Conservation (phyloP, 2,329 filamentous ascomycete species). For the Phyllosticta citrichinensis region DNA sequence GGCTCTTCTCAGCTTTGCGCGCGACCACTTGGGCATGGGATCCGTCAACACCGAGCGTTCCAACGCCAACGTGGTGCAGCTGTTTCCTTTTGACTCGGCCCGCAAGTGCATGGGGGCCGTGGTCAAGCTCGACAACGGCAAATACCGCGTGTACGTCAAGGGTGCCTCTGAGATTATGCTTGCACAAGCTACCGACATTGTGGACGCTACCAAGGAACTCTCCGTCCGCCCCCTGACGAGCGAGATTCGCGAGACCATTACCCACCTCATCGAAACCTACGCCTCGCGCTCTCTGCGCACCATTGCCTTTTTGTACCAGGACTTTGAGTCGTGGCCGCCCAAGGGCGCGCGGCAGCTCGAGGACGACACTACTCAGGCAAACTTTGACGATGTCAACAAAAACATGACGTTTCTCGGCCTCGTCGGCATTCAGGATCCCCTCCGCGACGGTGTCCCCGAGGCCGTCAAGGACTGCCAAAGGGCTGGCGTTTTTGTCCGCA, state of each 20-base stretch:
- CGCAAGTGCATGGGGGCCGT: constrained; percentile 63
- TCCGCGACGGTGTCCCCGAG: constrained; percentile 64
- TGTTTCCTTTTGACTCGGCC: constrained; percentile 52
- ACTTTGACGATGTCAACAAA: constrained; percentile 58
- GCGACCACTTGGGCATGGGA: constrained; percentile 55
- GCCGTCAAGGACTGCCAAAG: constrained; percentile 35
- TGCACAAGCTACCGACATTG: constrained; percentile 39
- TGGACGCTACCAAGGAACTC: constrained; percentile 52
- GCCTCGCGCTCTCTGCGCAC: constrained; percentile 72
- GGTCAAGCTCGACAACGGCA: constrained; percentile 43
- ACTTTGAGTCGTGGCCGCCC: constrained; percentile 77
- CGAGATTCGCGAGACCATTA: constrained; percentile 49
- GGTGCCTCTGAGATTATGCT: constrained; percentile 44
- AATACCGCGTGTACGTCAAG: constrained; percentile 47
- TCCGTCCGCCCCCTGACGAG: constrained; percentile 43
- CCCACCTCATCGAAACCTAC: constrained; percentile 63
- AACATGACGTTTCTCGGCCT: constrained; percentile 68
- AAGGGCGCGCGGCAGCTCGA: constrained; percentile 47
- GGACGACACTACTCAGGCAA: constrained; percentile 51
- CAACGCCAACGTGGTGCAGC: constrained; percentile 48
- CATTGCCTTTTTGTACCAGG: constrained; percentile 73
- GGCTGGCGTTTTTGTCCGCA: constrained; percentile 39
- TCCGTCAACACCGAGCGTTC: constrained; percentile 51
- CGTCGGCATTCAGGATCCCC: constrained; percentile 77
- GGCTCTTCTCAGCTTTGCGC: constrained; percentile 59